Base-by-base conservation (phyloP, 805 yeast genomes). In the Candida lessepsii region DNA sequence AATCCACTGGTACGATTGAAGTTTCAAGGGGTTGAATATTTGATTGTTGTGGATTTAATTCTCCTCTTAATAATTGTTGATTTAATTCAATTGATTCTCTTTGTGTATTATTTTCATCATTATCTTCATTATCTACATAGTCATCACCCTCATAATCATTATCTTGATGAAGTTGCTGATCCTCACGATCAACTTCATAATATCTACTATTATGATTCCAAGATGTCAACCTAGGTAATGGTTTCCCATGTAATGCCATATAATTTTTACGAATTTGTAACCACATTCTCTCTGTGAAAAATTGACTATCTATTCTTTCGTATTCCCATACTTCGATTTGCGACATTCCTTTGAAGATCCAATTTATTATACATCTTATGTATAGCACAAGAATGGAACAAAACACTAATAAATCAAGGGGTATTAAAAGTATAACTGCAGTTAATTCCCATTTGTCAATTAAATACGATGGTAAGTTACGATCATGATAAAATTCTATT, bases 301-400 rank as follows among this genome's bases (percentile, higher is more conserved):
- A 75, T 47, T 84, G 84, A 3, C 80, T 65, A 38, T 80, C 88
- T 2, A 87, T 69, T 49, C 98, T 73, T 49, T 93, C 98, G 60
- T 70, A 60, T 53, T 91, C 98, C 99, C 99, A 91, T 2, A 75
- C 68, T 63, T 91, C 99, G 39, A 91, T 90, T 56, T 87, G 95
- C 1, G 97, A 81, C 75, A 77, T 82, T 18, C 96, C 96, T 20
- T 69, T 61, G 37, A 76, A 56, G 1, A 75, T 47, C 46, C 79
- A 65, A 53, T 80, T 79, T 28, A 67, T 57, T 2, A 83, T 13
- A 39, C 89, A 82, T 50, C 96, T 71, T 2, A 81, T 33, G 14
- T 80, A 66, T 40, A 93, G 65, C 3, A 85, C 49, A 0, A 71
- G 54, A 2, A 93, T 75, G 0, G 90, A 71, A 23, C 81, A 53